Evolutionary conservation across 2,329 filamentous ascomycete species (phyloP).

Genomic region (Zopfia rhizophila): DNA sequence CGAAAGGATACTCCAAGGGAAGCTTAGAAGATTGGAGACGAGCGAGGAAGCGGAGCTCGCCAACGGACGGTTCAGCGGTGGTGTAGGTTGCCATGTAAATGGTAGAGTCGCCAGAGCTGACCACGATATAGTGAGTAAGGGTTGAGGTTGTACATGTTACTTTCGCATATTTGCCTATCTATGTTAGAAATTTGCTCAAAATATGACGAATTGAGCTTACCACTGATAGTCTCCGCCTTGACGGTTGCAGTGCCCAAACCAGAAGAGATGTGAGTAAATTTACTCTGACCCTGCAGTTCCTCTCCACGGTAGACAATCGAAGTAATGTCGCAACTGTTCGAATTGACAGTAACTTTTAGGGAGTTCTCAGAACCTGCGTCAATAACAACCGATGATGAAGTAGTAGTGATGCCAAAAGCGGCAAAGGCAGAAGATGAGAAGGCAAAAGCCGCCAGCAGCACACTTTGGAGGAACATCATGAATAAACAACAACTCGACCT

Average conservation of each 20-base stretch:
- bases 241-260: constrained; percentile 70
- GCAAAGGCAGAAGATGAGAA: constrained; percentile 41
- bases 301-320: constrained; percentile 69
- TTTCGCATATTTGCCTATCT: constrained; percentile 63
- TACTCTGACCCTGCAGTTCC: constrained; percentile 66
- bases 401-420: constrained; percentile 49
- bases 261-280: constrained; percentile 67
- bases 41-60: constrained; percentile 72
- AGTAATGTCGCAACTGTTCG: constrained; percentile 70
- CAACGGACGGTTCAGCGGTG: constrained; percentile 54
- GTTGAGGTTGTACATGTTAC: constrained; percentile 69
- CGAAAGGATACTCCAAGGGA: constrained; percentile 50
- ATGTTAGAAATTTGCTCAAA: constrained; percentile 11
- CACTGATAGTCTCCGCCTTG: constrained; percentile 50
- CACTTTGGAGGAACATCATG: constrained; percentile 38
- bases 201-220: constrained; percentile 20
- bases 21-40: constrained; percentile 62
- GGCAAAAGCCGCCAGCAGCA: constrained; percentile 36
- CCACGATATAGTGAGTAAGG: constrained; percentile 73
- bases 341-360: constrained; percentile 46
- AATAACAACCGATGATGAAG: constrained; percentile 41
- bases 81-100: constrained; percentile 69
- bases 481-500: constrained; percentile 6
- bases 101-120: constrained; percentile 68
- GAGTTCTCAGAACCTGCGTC: constrained; percentile 47